Conservation (phyloP, 1,284 basidiomycete species). For the Wolfiporia cocos region DNA sequence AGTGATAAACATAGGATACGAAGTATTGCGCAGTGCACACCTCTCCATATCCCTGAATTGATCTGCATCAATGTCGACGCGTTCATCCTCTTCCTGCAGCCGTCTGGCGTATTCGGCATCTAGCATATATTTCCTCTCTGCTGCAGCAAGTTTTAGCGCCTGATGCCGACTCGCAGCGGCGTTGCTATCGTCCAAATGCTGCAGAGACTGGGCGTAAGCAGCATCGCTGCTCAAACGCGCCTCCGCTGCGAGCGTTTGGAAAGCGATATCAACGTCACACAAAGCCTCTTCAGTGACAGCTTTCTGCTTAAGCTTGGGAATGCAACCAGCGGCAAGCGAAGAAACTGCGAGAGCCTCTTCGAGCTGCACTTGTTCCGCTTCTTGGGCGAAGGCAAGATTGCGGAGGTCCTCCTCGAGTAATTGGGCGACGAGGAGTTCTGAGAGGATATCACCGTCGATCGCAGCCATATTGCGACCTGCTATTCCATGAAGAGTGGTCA, state of each 20-base stretch:
- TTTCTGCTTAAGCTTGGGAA: slow-evolving; percentile 14
- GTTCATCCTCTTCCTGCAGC: slow-evolving; percentile 28
- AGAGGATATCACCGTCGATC: slow-evolving; percentile 11
- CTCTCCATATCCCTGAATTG: slow-evolving; percentile 26
- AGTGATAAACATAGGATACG: too few relatives aligned
- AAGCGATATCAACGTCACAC: slow-evolving; percentile 26
- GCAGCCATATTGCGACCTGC: background rate
- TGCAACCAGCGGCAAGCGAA: slow-evolving; percentile 18
- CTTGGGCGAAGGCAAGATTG: slow-evolving; percentile 18
- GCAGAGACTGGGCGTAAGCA: slow-evolving; percentile 28
- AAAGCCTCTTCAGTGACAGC: slow-evolving; percentile 4
- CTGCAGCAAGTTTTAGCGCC: slow-evolving; percentile 32
- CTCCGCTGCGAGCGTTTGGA: slow-evolving; percentile 25
- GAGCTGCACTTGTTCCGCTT: slow-evolving; percentile 29
- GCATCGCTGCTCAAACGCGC: slow-evolving; percentile 27
- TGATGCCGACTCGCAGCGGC: slow-evolving; percentile 25
- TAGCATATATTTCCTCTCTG: slow-evolving; percentile 31
- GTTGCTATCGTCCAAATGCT: slow-evolving; percentile 22
- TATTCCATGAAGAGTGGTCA: too few relatives aligned
- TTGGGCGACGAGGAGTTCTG: slow-evolving; percentile 31
- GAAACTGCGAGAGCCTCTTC: slow-evolving; percentile 19
- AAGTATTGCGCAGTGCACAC: too few relatives aligned
- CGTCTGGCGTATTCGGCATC: slow-evolving; percentile 33
- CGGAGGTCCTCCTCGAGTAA: slow-evolving; percentile 30
- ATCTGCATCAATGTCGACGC: slow-evolving; percentile 20